phyloP scores from a whole-genome alignment of 1,284 basidiomycete species.

The Hemileia vastatrix region DNA sequence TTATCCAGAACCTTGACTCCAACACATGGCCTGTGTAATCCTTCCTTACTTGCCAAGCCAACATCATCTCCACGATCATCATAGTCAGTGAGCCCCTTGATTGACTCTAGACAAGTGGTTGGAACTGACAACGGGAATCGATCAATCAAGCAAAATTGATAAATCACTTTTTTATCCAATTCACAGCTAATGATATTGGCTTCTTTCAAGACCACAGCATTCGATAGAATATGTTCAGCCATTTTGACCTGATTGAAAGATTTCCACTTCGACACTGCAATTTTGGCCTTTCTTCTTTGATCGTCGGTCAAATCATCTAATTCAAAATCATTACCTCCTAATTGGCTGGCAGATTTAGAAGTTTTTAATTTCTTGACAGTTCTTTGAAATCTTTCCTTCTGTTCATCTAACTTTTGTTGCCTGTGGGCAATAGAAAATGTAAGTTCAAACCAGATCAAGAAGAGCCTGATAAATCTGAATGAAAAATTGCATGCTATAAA shows the following conservation, averaged over 20 bases:
- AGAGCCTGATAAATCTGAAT: neutral
- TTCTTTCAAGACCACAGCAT: conserved; percentile 81
- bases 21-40: conserved; percentile 59
- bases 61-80: conserved; percentile 79
- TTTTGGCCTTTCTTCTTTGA: conserved; percentile 63
- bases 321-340: conserved; percentile 58
- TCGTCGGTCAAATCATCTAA: conserved; percentile 67
- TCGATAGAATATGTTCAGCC: conserved; percentile 76
- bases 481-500: neutral
- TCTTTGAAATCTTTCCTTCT: conserved; percentile 32
- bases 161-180: conserved; percentile 70
- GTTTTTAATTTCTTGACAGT: conserved; percentile 56
- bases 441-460: neutral
- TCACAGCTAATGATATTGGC: conserved; percentile 88
- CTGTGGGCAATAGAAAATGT: conserved; percentile 45
- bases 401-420: conserved; percentile 44
- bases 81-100: conserved; percentile 79
- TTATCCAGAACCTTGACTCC: conserved; percentile 85
- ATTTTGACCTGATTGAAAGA: conserved; percentile 73
- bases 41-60: conserved; percentile 54
- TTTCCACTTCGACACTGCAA: conserved; percentile 74
- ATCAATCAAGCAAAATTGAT: conserved; percentile 82
- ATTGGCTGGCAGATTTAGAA: conserved; percentile 56
- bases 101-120: conserved; percentile 69
- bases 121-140: conserved; percentile 70